Evolutionary conservation across 2,329 filamentous ascomycete genomes (phyloP).

Genomic region (Massarina eburnea): DNA sequence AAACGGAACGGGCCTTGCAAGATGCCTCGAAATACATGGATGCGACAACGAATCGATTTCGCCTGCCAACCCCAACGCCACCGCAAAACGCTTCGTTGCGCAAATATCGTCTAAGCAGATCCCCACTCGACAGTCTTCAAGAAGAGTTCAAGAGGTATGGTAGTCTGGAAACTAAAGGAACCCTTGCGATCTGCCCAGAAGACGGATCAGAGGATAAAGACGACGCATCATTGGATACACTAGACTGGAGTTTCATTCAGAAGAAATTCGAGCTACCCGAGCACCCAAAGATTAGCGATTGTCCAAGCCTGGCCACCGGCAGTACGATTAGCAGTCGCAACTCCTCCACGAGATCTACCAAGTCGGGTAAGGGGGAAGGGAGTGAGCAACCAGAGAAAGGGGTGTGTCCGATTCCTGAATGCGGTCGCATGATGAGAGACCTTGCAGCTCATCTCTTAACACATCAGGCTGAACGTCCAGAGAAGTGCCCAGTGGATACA

Average conservation of each 20-base stretch:
- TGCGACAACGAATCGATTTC: background rate
- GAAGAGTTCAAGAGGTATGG: constrained; percentile 10
- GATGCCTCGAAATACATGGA: background rate
- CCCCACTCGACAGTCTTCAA: constrained; percentile 10
- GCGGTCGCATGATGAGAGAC: constrained; percentile 79
- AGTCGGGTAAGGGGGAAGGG: constrained; percentile 50
- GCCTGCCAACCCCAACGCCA: background rate
- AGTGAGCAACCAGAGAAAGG: constrained; percentile 60
- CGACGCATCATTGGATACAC: constrained; percentile 1
- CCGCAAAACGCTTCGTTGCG: constrained; percentile 2
- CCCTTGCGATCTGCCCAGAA: no score
- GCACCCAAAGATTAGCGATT: constrained; percentile 7
- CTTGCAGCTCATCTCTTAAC: constrained; percentile 87
- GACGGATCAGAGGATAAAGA: background rate
- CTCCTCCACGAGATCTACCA: constrained; percentile 22
- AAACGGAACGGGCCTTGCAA: background rate
- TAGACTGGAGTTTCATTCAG: constrained; percentile 12
- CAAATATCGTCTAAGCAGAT: constrained; percentile 7
- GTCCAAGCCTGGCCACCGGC: constrained; percentile 20
- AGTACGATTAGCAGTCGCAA: constrained; percentile 24
- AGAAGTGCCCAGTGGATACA: constrained; percentile 84
- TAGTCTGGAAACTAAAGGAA: background rate
- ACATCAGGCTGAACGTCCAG: constrained; percentile 79
- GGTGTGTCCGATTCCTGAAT: constrained; percentile 75
- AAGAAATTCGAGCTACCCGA: constrained; percentile 1